These are phyloP conservation scores for Pichia cabralensis DNA, from an alignment of 805 yeast species.

Conservation along the genomic window DNA sequence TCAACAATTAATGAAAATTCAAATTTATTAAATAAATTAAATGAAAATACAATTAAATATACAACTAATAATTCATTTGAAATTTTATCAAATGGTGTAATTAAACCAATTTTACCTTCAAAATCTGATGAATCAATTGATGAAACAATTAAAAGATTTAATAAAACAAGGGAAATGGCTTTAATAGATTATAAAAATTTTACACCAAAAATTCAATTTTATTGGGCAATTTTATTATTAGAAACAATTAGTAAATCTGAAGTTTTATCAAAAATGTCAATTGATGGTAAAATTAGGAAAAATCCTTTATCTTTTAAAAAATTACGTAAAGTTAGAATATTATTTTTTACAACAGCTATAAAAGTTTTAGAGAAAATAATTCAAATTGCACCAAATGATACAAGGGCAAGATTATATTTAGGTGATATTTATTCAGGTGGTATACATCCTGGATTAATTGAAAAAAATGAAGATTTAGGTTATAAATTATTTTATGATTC, in stretches of 20 bases:
- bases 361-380: conserved; percentile 51
- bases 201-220: conserved; percentile 45
- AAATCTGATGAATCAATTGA: conserved; percentile 22
- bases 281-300: conserved; percentile 36
- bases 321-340: conserved; percentile 40
- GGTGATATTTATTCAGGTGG: conserved; percentile 52
- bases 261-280: conserved; percentile 33
- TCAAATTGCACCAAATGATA: conserved; percentile 33
- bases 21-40: neutral
- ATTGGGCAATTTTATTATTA: conserved; percentile 50
- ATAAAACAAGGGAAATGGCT: conserved; percentile 23
- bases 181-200: conserved; percentile 28
- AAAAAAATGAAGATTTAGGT: conserved; percentile 50
- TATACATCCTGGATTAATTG: conserved; percentile 37
- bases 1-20: neutral
- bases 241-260: conserved; percentile 36
- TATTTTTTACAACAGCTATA: conserved; percentile 46
- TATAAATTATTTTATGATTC: conserved; percentile 51
- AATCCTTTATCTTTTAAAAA: conserved; percentile 32
- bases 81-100: conserved; percentile 17
- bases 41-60: too few relatives aligned
- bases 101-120: conserved; percentile 23
- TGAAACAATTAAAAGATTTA: conserved; percentile 20
- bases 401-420: conserved; percentile 48
- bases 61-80: conserved; percentile 14